Evolutionary conservation across 257 asterid genomes (phyloP).

Genomic region (Plectranthus barbatus): DNA sequence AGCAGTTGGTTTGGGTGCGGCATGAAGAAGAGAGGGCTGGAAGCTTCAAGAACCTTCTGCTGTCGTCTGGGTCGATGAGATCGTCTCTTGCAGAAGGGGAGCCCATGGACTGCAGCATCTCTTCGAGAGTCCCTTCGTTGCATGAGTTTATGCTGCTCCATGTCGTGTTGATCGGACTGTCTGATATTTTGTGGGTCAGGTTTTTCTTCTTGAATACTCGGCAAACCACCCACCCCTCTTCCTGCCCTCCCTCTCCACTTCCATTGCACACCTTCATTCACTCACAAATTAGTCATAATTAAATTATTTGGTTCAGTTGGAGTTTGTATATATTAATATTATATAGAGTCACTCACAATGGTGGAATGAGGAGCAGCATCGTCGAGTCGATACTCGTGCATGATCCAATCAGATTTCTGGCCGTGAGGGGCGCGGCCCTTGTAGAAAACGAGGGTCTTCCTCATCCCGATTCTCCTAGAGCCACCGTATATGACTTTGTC

Average conservation of each 20-base stretch:
- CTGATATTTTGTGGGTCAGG: conserved; percentile 12
- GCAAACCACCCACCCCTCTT: conserved; percentile 65
- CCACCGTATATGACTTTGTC: conserved; percentile 48
- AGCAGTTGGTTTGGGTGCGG: neutral
- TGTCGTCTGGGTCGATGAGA: neutral
- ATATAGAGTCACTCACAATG: too few species aligned
- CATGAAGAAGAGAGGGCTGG: conserved; percentile 24
- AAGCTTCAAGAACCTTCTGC: conserved; percentile 24
- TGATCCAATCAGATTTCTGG: conserved; percentile 57
- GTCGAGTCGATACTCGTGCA: conserved; percentile 52
- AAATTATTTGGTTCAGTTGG: too few species aligned
- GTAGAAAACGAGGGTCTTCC: conserved; percentile 28
- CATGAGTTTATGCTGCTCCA: conserved; percentile 4
- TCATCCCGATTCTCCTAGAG: neutral
- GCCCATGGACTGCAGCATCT: conserved; percentile 31
- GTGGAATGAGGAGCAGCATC: neutral
- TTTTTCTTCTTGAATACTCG: conserved; percentile 53
- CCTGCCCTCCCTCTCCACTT: conserved; percentile 20
- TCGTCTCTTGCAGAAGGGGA: neutral
- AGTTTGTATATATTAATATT: too few species aligned
- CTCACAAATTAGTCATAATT: too few species aligned
- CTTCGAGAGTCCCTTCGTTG: conserved; percentile 29
- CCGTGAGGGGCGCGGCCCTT: conserved; percentile 70
- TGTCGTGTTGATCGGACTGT: neutral
- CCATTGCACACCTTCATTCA: neutral